phyloP scores from a whole-genome alignment of 306 rosid genomes.

The Heteromeles arbutifolia region DNA sequence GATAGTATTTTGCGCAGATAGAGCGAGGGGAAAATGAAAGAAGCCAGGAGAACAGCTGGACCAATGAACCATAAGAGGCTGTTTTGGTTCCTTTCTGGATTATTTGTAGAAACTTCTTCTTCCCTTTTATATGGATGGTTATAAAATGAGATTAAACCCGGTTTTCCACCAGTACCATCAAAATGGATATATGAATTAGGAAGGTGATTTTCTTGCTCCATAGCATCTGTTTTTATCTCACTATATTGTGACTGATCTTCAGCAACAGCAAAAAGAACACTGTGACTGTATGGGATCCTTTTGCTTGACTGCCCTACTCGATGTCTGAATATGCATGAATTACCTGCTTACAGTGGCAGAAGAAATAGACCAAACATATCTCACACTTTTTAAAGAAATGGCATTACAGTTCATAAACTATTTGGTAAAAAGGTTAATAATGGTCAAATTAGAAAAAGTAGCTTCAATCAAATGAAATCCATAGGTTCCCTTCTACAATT shows the following conservation, averaged over 20 bases:
- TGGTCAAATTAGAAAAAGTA: neutral
- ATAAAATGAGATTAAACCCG: constrained; percentile 79
- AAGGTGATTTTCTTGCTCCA: constrained; percentile 34
- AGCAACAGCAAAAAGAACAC: constrained; percentile 53
- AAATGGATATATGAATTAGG: constrained; percentile 24
- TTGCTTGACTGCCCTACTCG: constrained; percentile 33
- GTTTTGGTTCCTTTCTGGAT: constrained; percentile 40
- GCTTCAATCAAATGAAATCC: constrained; percentile 1
- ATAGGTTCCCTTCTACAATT: neutral
- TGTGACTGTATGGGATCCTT: constrained; percentile 37
- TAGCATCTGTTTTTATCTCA: constrained; percentile 37
- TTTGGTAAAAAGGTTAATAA: neutral
- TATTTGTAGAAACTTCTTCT: constrained; percentile 28
- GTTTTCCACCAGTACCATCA: constrained; percentile 65
- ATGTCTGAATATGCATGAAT: constrained; percentile 40
- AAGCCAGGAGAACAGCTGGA: constrained; percentile 86
- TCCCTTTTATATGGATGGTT: constrained; percentile 50
- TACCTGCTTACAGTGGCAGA: constrained; percentile 31
- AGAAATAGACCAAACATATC: constrained; percentile 8
- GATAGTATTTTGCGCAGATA: constrained; percentile 76
- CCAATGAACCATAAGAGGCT: constrained; percentile 74
- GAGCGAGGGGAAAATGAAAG: constrained; percentile 90
- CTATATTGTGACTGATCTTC: constrained; percentile 47
- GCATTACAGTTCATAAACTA: neutral
- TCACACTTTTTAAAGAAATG: neutral